These are phyloP conservation scores for Albugo candida DNA, from an alignment of 352 stramenopile genomes.

Conservation along the genomic window DNA sequence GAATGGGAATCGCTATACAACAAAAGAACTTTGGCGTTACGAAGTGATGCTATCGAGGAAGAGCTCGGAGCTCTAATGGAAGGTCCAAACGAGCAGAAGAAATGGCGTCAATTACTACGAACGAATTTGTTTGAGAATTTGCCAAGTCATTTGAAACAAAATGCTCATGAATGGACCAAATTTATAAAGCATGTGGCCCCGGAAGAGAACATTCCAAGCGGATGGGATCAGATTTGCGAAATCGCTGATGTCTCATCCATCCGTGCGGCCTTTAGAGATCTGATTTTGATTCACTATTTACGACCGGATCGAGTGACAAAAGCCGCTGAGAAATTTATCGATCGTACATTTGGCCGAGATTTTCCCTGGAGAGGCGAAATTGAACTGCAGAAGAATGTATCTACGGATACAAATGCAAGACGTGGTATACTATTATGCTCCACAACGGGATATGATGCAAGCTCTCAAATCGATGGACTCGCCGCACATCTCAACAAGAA, in stretches of 20 bases:
- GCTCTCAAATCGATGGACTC: conserved; percentile 90
- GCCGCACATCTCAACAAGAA: conserved; percentile 80
- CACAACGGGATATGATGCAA: conserved; percentile 95
- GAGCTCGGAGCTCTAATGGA: background rate
- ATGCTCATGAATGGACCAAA: conserved; percentile 42
- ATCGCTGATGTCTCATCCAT: conserved; percentile 18
- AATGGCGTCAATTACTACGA: conserved; percentile 52
- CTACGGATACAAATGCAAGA: conserved; percentile 79
- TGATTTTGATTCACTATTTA: conserved; percentile 73
- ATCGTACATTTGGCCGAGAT: conserved; percentile 68
- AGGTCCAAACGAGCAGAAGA: conserved; percentile 16
- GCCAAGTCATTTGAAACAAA: conserved; percentile 35
- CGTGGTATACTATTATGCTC: conserved; percentile 94
- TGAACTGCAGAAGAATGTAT: conserved; percentile 84
- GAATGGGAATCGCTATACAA: conserved; percentile 34
- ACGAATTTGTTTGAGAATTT: conserved; percentile 67
- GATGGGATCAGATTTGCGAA: conserved; percentile 31
- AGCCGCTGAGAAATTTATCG: conserved; percentile 54
- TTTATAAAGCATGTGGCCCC: conserved; percentile 65
- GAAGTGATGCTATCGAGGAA: background rate
- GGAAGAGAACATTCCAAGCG: conserved; percentile 44
- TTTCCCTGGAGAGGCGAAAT: conserved; percentile 93
- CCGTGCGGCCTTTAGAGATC: conserved; percentile 50
- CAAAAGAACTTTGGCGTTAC: conserved; percentile 11
- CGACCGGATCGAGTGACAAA: conserved; percentile 78